Percentiles rank a stretch among this genome's conserved stretches.
Conservation (phyloP, 2,329 filamentous ascomycete species). For the Scytalidium lignicola region DNA sequence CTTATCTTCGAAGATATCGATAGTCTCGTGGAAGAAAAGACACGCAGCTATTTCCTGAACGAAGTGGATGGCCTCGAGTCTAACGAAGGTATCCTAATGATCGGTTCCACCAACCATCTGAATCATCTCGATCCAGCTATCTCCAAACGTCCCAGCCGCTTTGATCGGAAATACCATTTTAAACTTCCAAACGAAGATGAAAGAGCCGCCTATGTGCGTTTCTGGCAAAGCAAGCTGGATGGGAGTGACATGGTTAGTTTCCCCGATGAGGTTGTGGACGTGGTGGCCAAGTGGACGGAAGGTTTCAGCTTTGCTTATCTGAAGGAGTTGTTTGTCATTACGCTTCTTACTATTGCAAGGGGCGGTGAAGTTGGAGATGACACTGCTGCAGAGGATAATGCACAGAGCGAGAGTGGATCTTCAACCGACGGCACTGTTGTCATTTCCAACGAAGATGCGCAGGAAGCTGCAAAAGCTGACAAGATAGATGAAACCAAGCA, state of each 20-base stretch:
- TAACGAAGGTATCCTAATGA: slow-evolving; percentile 68
- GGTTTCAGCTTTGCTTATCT: slow-evolving; percentile 66
- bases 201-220: slow-evolving; percentile 53
- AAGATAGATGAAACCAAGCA: background rate
- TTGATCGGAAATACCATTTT: slow-evolving; percentile 64
- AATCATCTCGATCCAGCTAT: slow-evolving; percentile 63
- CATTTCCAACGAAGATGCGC: background rate
- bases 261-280: slow-evolving; percentile 48
- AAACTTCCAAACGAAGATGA: slow-evolving; percentile 50
- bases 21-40: slow-evolving; percentile 53
- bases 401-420: slow-evolving; percentile 43
- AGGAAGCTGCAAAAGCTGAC: background rate
- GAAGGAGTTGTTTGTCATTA: slow-evolving; percentile 62
- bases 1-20: slow-evolving; percentile 71
- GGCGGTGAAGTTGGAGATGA: slow-evolving; percentile 36
- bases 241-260: slow-evolving; percentile 54
- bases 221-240: slow-evolving; percentile 54
- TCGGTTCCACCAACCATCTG: slow-evolving; percentile 61
- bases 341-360: slow-evolving; percentile 49
- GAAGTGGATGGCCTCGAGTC: slow-evolving; percentile 65
- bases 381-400: slow-evolving; percentile 52
- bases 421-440: background rate
- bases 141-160: slow-evolving; percentile 58
- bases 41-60: slow-evolving; percentile 67
- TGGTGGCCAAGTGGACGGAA: slow-evolving; percentile 55